Base-by-base conservation (phyloP, 139 green algal species). In the Raphidocelis subcapitata region DNA sequence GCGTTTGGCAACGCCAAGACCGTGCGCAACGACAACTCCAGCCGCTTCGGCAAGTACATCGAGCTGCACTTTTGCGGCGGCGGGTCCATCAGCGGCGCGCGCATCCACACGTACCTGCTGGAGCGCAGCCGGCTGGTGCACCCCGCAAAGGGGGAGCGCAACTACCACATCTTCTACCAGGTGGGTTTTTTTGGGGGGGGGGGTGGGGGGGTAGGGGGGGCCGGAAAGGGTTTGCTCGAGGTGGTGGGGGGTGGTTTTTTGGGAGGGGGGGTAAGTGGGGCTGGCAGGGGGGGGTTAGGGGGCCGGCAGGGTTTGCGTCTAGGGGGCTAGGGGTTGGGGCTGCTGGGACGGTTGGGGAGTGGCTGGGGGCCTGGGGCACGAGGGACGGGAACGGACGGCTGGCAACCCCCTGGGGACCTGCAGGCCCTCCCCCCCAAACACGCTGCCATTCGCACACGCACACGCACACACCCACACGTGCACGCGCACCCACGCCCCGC, bases 151-250 rank as follows among this genome's bases (percentile, higher is more conserved):
- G 94, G 94, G 0, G 96, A 99, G 87, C 85, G 96, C 51, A 98
- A 97, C 77, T 99, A 98, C 84, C 96, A 99, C 76, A 89, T 95
- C 69, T 99, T 99, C 84, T 99, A 99, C 77, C 96, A 99, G 70
- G 70, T 76, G 47, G 3, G 41, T 8, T 12, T 12, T 8, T 20
- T 8, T 8, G 41, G 8, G 41, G 41, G 8, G 41, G 12, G 41
- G 41, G 8, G 12, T 49, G 41, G n/a, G n/a, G n/a, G n/a, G n/a
- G n/a, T n/a, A n/a, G n/a, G n/a, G n/a, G n/a, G n/a, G n/a, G n/a
- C n/a, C n/a, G n/a, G n/a, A n/a, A n/a, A n/a, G n/a, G n/a, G n/a
- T n/a, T n/a, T n/a, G n/a, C n/a, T n/a, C n/a, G n/a, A n/a, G n/a
- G n/a, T n/a, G n/a, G n/a, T n/a, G n/a, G n/a, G n/a, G n/a, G n/a